Evolutionary conservation across 495 filamentous ascomycete species (phyloP), one percentile per base, ranked within the genome.

Genomic region (Collariella sp.): DNA sequence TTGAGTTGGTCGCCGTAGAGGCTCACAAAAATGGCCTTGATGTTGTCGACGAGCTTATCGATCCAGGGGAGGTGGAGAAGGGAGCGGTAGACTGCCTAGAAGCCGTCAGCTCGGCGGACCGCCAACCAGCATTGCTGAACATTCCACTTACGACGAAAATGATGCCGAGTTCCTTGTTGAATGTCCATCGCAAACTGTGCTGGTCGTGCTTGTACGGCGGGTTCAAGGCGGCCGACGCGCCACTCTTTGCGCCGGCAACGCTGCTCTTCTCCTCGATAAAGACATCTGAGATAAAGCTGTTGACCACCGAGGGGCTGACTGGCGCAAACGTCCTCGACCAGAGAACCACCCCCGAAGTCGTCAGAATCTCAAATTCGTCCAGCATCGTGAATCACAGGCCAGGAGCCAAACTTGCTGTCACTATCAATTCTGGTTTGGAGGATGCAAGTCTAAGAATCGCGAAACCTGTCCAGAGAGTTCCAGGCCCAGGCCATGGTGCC

Each of bases 11-110:
- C 85, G 41, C 83, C 86, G 65, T 96, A 97, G 23, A 96, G 75
- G 50, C 87, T 84, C 48, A 88, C 79, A 64, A 97, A 98, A 29
- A 98, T 80, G 7, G 86, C 87, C 58, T 84, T 86, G 48, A 97
- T 87, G 58, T 96, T 95, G 62, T 96, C 91, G 52, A 98, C 76
- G 19, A 98, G 86, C 68, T 91, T 91, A 65, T 97, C 93, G 58
- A 97, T 88, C 93, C 93, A 98, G 2, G 88, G 88, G 15, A 98
- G 82, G 66, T 96, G 91, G 9, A 98, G 73, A 7, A 98, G 79
- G 23, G 90, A 96, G 67, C 94, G 87, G 70, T 98, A 98, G 54
- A 98, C 93, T 49, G 91, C 93, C 91, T 98, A 62, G 7, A n/a
- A n/a, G 44, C 58, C 18, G 54, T 60, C 50, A 59, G 50, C 43